Percentiles rank a stretch among this genome's conserved stretches.
Conservation (phyloP, 306 rosid species). For the Gillenia trifoliata region DNA sequence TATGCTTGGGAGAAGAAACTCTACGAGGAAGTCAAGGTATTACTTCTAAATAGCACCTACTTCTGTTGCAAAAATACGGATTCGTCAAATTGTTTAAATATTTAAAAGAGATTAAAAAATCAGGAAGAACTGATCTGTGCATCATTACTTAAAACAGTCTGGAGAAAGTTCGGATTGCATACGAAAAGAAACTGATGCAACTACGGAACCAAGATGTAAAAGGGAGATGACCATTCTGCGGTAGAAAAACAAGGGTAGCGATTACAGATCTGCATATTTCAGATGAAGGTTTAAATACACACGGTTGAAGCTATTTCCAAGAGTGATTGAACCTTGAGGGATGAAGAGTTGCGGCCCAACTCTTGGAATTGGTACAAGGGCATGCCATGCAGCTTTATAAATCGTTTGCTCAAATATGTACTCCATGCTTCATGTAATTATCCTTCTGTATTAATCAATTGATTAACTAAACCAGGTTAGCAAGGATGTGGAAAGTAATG, state of each 20-base stretch:
- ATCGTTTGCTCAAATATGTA: not conserved
- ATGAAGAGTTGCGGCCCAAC: conserved; percentile 93
- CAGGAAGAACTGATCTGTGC: not conserved
- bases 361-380: conserved; percentile 71
- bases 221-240: conserved; percentile 63
- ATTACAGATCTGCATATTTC: conserved; percentile 78
- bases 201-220: conserved; percentile 66
- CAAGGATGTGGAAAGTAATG: conserved; percentile 97
- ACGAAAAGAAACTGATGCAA: conserved; percentile 71
- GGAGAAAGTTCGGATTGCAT: conserved; percentile 76
- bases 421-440: conserved; percentile 2
- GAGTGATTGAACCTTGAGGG: conserved; percentile 84
- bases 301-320: conserved; percentile 74
- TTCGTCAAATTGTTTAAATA: not conserved
- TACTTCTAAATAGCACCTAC: not conserved
- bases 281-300: conserved; percentile 86
- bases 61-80: not conserved
- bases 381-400: conserved; percentile 16
- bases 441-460: not conserved
- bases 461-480: conserved; percentile 42
- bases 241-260: conserved; percentile 62
- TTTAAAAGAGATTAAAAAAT: not conserved
- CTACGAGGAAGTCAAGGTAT: conserved; percentile 83
- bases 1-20: conserved; percentile 97
- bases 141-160: conserved; percentile 50